phyloP scores from a whole-genome alignment of 441 rosid species.

The Cnidoscolus chayamansa region DNA sequence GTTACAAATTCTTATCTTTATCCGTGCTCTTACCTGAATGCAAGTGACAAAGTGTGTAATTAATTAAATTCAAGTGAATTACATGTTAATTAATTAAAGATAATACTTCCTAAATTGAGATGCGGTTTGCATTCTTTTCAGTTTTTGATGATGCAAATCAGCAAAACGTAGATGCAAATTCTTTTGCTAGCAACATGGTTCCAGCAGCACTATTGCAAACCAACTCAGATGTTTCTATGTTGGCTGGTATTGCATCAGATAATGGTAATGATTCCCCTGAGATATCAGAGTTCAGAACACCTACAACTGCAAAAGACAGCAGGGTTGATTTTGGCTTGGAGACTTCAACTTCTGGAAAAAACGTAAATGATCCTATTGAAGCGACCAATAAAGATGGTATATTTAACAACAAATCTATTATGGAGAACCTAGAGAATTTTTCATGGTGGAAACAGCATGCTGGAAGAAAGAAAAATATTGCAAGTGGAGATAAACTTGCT shows the following conservation, averaged over 20 bases:
- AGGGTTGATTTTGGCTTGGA: slow-evolving; percentile 40
- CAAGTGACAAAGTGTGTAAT: neutral
- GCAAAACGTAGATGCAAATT: slow-evolving; percentile 12
- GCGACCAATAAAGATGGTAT: slow-evolving; percentile 42
- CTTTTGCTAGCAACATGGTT: slow-evolving; percentile 33
- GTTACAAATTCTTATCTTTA: neutral
- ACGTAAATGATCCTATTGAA: slow-evolving; percentile 34
- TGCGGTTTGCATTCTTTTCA: slow-evolving; percentile 35
- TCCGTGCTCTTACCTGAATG: neutral
- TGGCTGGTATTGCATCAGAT: slow-evolving; percentile 50
- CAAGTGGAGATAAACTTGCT: slow-evolving; percentile 23
- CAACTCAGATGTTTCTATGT: slow-evolving; percentile 46
- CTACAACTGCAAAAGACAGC: slow-evolving; percentile 38
- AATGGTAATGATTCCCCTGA: slow-evolving; percentile 50
- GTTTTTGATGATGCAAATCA: slow-evolving; percentile 50
- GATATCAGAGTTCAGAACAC: slow-evolving; percentile 54
- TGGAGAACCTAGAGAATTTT: slow-evolving; percentile 41
- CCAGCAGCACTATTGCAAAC: slow-evolving; percentile 37
- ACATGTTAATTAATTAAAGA: slow-evolving; percentile 12
- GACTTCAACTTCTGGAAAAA: slow-evolving; percentile 44
- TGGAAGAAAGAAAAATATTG: slow-evolving; percentile 33
- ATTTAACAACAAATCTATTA: slow-evolving; percentile 37
- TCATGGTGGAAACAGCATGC: slow-evolving; percentile 33
- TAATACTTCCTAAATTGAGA: slow-evolving; percentile 23
- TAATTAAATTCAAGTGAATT: neutral